Conservation (phyloP, 2,329 filamentous ascomycete genomes). For the Fusarium miscanthi region DNA sequence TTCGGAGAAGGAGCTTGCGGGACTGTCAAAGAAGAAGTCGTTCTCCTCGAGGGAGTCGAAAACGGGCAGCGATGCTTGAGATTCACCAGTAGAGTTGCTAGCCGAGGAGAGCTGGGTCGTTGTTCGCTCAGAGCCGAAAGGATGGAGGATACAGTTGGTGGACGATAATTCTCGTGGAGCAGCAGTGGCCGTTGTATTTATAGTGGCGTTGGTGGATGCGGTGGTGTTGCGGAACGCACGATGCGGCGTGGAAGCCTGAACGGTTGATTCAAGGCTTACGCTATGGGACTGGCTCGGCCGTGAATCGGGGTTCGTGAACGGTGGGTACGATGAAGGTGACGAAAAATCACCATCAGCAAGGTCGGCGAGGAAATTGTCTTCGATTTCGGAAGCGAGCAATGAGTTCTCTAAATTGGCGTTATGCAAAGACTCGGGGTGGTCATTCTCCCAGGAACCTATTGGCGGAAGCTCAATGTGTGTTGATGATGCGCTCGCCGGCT, state of each 20-base stretch:
- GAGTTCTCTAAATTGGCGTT: conserved; percentile 10
- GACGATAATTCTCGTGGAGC: conserved; percentile 42
- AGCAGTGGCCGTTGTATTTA: conserved; percentile 2
- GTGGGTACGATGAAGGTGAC: conserved; percentile 52
- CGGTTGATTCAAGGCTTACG: conserved; percentile 21
- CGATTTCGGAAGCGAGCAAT: conserved; percentile 17
- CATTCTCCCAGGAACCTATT: conserved; percentile 5
- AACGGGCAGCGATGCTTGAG: conserved; percentile 43
- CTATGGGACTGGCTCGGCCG: conserved; percentile 22
- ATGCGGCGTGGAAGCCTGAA: conserved; percentile 38
- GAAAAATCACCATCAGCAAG: conserved; percentile 49
- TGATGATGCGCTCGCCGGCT: conserved; percentile 7
- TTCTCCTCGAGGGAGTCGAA: conserved; percentile 47
- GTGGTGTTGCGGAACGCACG: conserved; percentile 16
- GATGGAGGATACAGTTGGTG: conserved; percentile 30
- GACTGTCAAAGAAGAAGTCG: conserved; percentile 39
- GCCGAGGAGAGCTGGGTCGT: conserved; percentile 39
- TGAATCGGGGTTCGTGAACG: conserved; percentile 39
- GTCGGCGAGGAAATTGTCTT: conserved; percentile 43
- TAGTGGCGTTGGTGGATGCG: neutral
- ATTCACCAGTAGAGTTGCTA: conserved; percentile 39
- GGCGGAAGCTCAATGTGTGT: conserved; percentile 9
- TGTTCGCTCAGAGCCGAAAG: conserved; percentile 33
- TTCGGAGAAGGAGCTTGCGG: conserved; percentile 46
- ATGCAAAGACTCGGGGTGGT: neutral